These are phyloP conservation scores for Erythrobasidium hasegawianum DNA, from an alignment of 1,284 basidiomycete species.

Conservation along the genomic window DNA sequence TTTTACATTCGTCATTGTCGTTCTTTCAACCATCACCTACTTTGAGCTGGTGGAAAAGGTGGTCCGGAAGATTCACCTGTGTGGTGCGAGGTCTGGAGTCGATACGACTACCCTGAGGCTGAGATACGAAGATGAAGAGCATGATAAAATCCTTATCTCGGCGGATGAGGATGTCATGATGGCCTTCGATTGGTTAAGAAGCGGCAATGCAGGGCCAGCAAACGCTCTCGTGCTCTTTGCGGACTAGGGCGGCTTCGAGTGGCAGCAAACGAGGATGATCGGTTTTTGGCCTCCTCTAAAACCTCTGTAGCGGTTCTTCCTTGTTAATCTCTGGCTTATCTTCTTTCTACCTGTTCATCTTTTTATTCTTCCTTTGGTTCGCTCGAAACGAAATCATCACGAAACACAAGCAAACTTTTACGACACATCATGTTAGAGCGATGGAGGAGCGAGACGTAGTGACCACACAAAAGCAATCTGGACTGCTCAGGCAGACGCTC, in stretches of 20 bases:
- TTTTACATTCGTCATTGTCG: conserved; percentile 88
- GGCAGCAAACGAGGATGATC: too few relatives aligned
- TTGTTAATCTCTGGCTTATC: too few relatives aligned
- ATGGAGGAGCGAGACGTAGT: neutral
- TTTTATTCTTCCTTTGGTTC: neutral
- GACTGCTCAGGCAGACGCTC: neutral
- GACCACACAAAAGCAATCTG: neutral
- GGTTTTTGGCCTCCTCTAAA: neutral
- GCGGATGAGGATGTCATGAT: conserved; percentile 86
- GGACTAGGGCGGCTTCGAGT: conserved; percentile 6
- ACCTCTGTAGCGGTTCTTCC: neutral
- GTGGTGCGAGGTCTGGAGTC: conserved; percentile 59
- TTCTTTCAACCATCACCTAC: conserved; percentile 70
- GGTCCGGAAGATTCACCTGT: conserved; percentile 83
- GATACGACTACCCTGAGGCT: conserved; percentile 67
- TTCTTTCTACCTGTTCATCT: neutral
- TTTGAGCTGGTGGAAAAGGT: conserved; percentile 81
- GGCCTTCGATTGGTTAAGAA: conserved; percentile 62
- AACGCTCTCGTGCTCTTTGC: conserved; percentile 20
- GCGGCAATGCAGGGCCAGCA: neutral
- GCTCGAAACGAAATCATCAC: neutral
- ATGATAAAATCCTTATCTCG: conserved; percentile 77
- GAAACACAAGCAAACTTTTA: neutral
- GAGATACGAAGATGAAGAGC: conserved; percentile 85
- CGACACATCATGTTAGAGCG: neutral